Evolutionary conservation across 768 basidiomycete species (phyloP), one percentile per base, ranked within the genome.

Genomic region (Galerina marginata): DNA sequence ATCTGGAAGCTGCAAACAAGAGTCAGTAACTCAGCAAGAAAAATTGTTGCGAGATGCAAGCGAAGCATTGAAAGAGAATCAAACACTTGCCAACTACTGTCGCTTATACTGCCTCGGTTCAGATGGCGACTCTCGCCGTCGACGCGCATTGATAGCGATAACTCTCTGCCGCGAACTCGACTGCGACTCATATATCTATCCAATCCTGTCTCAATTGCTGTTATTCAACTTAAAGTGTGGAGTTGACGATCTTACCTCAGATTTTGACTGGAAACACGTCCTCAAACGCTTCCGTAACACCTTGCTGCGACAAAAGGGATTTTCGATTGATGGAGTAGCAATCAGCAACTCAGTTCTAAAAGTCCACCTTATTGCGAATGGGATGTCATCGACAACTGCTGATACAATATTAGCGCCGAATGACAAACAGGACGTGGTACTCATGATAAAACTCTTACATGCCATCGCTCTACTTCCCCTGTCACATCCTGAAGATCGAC

Each of bases 221-320:
- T 54, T 74, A 11, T 59, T 77, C 53, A 69, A 77, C 53, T 54
- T 70, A 4, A 26, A 57, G 3, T 69, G 68, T 37, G 73, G 74
- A 6, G 50, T 60, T 9, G 63, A 75, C 48, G 72, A 72, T 20
- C 29, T 74, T 10, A 71, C 72, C 1, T 40, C 58, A 14, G 74
- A 75, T 48, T 72, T 71, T 44, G 72, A 75, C 51, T 72, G 64
- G 47, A 72, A 71, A 43, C 74, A 76, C 54, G 60, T 71, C 39
- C 52, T 73, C 15, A 74, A 75, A 56, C 66, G 71, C 25, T 51
- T 70, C 10, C 67, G 71, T 0, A 73, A 73, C 50, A 46, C 60
- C 3, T 36, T 71, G 6, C 39, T 76, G 3, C 69, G 70, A n/a
- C 46, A 40, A 3, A 59, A 53, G 10, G 73, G 75, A 2, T 59